These are phyloP conservation scores for Syzygium oleosum DNA, from an alignment of 345 rosid species.

Conservation along the genomic window DNA sequence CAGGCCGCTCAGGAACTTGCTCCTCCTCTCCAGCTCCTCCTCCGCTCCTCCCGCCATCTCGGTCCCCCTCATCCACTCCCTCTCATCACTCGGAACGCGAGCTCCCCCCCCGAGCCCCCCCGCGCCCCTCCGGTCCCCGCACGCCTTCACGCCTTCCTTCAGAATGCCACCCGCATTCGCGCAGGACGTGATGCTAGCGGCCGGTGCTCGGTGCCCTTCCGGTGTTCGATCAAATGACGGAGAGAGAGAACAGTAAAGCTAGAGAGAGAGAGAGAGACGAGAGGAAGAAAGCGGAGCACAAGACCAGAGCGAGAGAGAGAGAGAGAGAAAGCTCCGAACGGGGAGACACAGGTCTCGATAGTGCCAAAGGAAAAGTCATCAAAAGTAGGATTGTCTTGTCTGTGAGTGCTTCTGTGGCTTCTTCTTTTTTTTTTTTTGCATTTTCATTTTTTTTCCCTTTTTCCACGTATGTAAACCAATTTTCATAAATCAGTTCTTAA, in stretches of 20 bases:
- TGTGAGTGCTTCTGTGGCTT: neutral
- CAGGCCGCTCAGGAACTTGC: slow-evolving; percentile 77
- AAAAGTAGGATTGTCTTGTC: neutral
- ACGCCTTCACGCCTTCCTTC: neutral
- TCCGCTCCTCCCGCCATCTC: slow-evolving; percentile 38
- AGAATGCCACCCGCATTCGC: neutral
- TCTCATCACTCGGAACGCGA: neutral
- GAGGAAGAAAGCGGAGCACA: neutral
- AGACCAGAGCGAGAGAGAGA: neutral
- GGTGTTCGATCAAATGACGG: neutral
- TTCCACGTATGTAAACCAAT: neutral
- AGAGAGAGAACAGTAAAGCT: neutral
- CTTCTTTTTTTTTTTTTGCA: neutral
- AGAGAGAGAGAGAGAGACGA: neutral
- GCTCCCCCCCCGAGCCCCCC: neutral
- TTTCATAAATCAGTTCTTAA: neutral
- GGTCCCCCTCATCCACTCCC: neutral
- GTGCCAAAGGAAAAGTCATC: neutral
- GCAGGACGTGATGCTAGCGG: neutral
- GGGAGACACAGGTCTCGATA: neutral
- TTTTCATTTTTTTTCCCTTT: neutral
- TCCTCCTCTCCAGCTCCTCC: slow-evolving; percentile 82
- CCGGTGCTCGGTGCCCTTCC: neutral
- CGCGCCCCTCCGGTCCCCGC: neutral
- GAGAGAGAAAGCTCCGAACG: neutral